Conservation (phyloP, 2,329 filamentous ascomycete genomes). For the Exophiala viscosa region DNA sequence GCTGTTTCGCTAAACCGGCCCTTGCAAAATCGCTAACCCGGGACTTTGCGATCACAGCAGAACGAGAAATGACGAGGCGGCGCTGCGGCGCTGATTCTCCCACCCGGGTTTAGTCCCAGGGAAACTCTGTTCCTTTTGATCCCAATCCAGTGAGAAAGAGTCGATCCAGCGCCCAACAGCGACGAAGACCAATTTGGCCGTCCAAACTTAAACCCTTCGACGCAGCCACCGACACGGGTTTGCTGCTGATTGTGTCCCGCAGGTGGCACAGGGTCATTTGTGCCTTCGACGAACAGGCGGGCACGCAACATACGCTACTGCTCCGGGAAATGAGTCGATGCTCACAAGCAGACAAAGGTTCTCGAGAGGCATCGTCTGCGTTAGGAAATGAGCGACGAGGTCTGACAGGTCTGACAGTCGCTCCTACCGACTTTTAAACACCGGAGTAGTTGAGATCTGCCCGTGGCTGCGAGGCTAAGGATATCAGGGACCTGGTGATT, state of each 20-base stretch:
- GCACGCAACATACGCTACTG: too few relatives aligned
- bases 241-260: too few relatives aligned
- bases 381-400: too few relatives aligned
- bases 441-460: too few relatives aligned
- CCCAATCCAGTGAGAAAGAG: background rate
- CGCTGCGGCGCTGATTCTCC: constrained; percentile 5
- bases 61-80: constrained; percentile 9
- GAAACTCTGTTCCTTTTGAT: constrained; percentile 1
- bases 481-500: too few relatives aligned
- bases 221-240: too few relatives aligned
- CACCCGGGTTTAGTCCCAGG: constrained; percentile 8
- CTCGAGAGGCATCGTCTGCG: background rate
- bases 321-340: background rate
- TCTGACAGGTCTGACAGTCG: too few relatives aligned
- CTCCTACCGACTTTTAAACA: too few relatives aligned
- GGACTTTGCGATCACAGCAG: background rate
- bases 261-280: too few relatives aligned
- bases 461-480: too few relatives aligned
- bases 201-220: too few relatives aligned
- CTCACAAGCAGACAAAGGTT: background rate
- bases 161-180: background rate
- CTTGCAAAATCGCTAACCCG: background rate
- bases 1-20: constrained; percentile 10
- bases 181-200: too few relatives aligned
- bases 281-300: background rate